A percentile compares a stretch with the other conserved stretches of the same genome.
phyloP scores from a whole-genome alignment of 2,329 filamentous ascomycete genomes.

The Cladophialophora chaetospira region DNA sequence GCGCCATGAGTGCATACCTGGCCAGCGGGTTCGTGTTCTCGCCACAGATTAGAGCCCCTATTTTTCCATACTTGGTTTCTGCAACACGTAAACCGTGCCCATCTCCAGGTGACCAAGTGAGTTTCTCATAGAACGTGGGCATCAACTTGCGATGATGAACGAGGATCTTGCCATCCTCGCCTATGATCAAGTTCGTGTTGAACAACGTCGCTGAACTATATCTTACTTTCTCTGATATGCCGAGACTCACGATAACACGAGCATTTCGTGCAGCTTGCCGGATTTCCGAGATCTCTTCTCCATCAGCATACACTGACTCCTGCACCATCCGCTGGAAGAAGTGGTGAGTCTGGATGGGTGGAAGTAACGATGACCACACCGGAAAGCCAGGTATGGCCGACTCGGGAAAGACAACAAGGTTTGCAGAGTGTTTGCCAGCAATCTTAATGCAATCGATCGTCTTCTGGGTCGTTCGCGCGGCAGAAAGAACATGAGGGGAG shows the following conservation, averaged over 20 bases:
- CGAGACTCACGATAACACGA: constrained; percentile 50
- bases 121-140: constrained; percentile 60
- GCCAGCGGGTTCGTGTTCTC: constrained; percentile 62
- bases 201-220: constrained; percentile 52
- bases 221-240: constrained; percentile 52
- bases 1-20: constrained; percentile 55
- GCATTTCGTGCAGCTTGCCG: constrained; percentile 43
- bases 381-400: constrained; percentile 58
- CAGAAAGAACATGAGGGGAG: constrained; percentile 52
- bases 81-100: constrained; percentile 53
- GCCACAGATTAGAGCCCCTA: constrained; percentile 57
- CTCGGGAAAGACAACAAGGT: constrained; percentile 58
- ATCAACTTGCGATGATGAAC: constrained; percentile 58
- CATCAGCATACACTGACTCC: constrained; percentile 50
- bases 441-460: constrained; percentile 49
- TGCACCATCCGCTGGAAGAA: constrained; percentile 52
- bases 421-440: constrained; percentile 48
- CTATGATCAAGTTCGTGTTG: constrained; percentile 56
- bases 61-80: constrained; percentile 49
- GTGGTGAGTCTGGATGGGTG: constrained; percentile 51
- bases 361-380: constrained; percentile 51
- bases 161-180: constrained; percentile 47
- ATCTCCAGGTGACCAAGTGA: constrained; percentile 58
- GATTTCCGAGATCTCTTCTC: constrained; percentile 49
- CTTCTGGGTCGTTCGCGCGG: constrained; percentile 50